Evolutionary conservation across 371 early-diverging fungal genomes (phyloP).

Genomic region (Zancudomyces culisetae): DNA sequence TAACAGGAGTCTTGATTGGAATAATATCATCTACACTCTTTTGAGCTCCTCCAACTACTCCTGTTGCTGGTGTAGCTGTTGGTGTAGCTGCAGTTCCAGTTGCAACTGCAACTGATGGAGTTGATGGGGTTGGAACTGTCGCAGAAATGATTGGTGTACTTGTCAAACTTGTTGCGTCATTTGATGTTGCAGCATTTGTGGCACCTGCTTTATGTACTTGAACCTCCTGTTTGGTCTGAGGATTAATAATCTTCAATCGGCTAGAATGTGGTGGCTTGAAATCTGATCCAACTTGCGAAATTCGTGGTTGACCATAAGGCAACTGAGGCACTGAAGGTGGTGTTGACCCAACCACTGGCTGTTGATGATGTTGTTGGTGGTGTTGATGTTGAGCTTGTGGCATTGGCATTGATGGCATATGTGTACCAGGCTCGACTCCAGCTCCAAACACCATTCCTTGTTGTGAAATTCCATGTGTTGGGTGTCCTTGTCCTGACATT

Average conservation of each 20-base stretch:
- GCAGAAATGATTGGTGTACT: too few relatives aligned
- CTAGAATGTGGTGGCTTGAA: slow-evolving; percentile 29
- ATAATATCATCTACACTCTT: too few relatives aligned
- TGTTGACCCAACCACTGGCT: slow-evolving; percentile 6
- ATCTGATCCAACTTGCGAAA: slow-evolving; percentile 1
- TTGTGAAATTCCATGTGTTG: neutral
- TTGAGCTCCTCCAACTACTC: too few relatives aligned
- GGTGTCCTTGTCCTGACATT: neutral
- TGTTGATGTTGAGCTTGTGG: neutral
- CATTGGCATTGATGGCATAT: neutral
- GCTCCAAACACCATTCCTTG: neutral
- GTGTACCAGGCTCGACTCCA: neutral
- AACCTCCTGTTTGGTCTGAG: slow-evolving; percentile 45
- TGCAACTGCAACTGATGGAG: too few relatives aligned
- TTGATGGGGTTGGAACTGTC: too few relatives aligned
- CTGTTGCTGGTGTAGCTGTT: too few relatives aligned
- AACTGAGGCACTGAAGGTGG: slow-evolving; percentile 12
- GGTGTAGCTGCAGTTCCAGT: too few relatives aligned
- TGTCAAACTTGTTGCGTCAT: neutral
- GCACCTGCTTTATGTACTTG: slow-evolving; percentile 25
- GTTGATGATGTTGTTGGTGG: neutral
- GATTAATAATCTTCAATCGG: slow-evolving; percentile 55
- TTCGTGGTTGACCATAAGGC: slow-evolving; percentile 8
- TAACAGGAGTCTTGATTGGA: too few relatives aligned
- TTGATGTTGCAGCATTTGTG: slow-evolving; percentile 12